Percentiles rank a stretch among this genome's conserved stretches.
phyloP scores from a whole-genome alignment of 208 protist genomes.

The Leishmania tarentolae region DNA sequence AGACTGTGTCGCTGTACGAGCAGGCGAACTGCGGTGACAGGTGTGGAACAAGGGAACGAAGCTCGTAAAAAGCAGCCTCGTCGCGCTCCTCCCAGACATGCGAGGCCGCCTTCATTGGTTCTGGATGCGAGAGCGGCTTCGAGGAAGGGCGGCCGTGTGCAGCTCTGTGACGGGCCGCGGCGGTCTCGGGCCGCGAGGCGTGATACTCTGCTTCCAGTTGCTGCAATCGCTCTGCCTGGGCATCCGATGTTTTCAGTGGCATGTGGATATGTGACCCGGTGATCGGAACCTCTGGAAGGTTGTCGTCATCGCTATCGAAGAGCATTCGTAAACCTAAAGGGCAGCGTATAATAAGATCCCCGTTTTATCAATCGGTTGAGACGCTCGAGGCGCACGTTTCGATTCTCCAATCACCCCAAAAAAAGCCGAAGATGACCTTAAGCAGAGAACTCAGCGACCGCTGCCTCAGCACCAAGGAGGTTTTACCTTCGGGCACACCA shows the following conservation, averaged over 20 bases:
- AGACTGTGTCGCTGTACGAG: slow-evolving; percentile 53
- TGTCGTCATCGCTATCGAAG: slow-evolving; percentile 41
- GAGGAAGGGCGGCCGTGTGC: background rate
- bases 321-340: slow-evolving; percentile 19
- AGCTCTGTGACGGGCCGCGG: background rate
- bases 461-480: too few species aligned
- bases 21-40: slow-evolving; percentile 75
- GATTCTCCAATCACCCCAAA: background rate
- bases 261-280: background rate
- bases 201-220: slow-evolving; percentile 50
- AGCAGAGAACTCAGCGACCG: background rate
- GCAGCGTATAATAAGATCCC: background rate
- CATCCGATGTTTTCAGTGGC: slow-evolving; percentile 3
- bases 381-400: background rate
- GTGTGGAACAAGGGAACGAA: slow-evolving; percentile 69
- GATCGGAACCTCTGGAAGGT: slow-evolving; percentile 50
- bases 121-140: background rate
- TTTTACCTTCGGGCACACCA: background rate
- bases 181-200: background rate
- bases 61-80: slow-evolving; percentile 42
- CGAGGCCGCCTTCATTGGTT: background rate
- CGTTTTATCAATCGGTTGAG: background rate
- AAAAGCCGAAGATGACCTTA: background rate
- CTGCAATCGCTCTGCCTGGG: slow-evolving; percentile 44
- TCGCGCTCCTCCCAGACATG: slow-evolving; percentile 26